Percentiles rank a stretch among this genome's conserved stretches.
These are phyloP conservation scores for Nitzschia inconspicua DNA, from an alignment of 108 stramenopile genomes.

Conservation along the genomic window DNA sequence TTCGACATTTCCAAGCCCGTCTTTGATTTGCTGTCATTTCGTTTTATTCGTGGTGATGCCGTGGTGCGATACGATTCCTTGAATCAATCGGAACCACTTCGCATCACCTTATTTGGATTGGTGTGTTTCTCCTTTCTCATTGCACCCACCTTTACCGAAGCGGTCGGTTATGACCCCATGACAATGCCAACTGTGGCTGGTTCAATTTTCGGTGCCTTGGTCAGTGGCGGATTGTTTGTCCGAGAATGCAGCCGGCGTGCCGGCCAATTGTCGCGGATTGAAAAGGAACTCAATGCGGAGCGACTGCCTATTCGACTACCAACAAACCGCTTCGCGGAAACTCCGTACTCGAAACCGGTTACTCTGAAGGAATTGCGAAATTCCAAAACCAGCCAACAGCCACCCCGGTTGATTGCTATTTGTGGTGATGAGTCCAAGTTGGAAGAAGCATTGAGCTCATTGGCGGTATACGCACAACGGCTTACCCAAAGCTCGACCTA, in stretches of 20 bases:
- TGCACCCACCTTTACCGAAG: conserved; percentile 53
- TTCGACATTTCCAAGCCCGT: conserved; percentile 77
- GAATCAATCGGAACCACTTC: conserved; percentile 79
- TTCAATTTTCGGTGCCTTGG: conserved; percentile 25
- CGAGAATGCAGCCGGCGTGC: conserved; percentile 59
- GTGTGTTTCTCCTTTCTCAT: conserved; percentile 42
- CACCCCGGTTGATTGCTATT: conserved; percentile 56
- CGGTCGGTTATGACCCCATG: conserved; percentile 26
- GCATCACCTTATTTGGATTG: conserved; percentile 62
- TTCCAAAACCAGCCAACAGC: neutral
- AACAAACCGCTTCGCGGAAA: conserved; percentile 39
- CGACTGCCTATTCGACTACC: conserved; percentile 50
- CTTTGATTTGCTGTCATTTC: conserved; percentile 70
- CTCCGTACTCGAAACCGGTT: conserved; percentile 13
- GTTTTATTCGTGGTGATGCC: conserved; percentile 71
- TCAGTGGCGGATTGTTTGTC: conserved; percentile 43
- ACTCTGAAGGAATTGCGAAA: conserved; percentile 20
- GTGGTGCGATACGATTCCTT: conserved; percentile 62
- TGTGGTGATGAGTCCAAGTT: conserved; percentile 48
- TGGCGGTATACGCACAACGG: conserved; percentile 48
- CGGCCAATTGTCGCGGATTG: conserved; percentile 66
- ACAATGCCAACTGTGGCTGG: conserved; percentile 16
- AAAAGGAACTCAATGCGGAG: conserved; percentile 76
- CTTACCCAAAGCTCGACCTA: conserved; percentile 51
- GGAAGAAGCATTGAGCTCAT: conserved; percentile 22